Conservation (phyloP, 129 eudicot genomes). For the Smallanthus sonchifolius region DNA sequence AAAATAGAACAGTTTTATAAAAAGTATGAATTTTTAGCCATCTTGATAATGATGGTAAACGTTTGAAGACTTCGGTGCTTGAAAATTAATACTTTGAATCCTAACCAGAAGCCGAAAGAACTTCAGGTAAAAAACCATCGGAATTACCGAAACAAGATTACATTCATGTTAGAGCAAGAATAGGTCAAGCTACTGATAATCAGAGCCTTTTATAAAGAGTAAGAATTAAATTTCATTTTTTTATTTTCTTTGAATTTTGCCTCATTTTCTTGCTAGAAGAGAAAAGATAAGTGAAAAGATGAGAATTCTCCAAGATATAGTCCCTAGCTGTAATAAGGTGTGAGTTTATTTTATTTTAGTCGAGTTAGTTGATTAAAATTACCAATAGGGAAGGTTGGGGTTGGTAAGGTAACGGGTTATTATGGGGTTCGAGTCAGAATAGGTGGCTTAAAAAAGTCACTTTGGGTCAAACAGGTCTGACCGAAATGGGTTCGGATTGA, state of each 20-base stretch:
- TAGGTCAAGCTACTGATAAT: slow-evolving; percentile 99
- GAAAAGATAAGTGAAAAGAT: slow-evolving; percentile 99
- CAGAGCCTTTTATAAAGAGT: slow-evolving; percentile 97
- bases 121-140: slow-evolving; percentile 50
- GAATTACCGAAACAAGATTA: slow-evolving; percentile 88
- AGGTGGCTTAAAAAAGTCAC: no score
- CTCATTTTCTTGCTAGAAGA: slow-evolving; percentile 49
- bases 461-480: no score
- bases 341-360: background rate
- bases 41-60: slow-evolving; percentile 67
- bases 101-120: slow-evolving; percentile 50
- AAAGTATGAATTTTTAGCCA: slow-evolving; percentile 22
- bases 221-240: background rate
- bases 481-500: no score
- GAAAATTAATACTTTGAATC: slow-evolving; percentile 51
- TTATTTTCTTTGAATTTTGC: slow-evolving; percentile 1
- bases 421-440: no score
- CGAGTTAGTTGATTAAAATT: background rate
- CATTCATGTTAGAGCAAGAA: slow-evolving; percentile 92
- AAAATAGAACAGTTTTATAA: background rate
- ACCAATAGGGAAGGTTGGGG: no score
- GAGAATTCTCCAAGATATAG: slow-evolving; percentile 95
- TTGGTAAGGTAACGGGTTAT: no score
- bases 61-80: slow-evolving; percentile 44
- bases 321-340: slow-evolving; percentile 95